These are phyloP conservation scores for Dictyostelium brefeldianum DNA, from an alignment of 78 protist genomes.

Conservation along the genomic window DNA sequence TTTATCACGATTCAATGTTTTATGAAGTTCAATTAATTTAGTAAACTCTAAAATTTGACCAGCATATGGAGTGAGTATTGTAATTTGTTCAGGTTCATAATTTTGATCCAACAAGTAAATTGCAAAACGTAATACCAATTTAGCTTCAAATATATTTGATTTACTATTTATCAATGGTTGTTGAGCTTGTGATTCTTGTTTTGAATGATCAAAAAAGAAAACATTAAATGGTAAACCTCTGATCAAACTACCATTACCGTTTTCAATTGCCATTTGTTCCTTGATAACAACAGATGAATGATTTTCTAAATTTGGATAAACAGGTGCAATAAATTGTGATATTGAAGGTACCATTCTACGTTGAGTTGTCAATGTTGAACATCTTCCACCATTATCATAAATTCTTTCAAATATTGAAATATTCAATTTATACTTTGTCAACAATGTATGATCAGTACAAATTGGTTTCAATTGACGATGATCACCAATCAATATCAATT, in stretches of 20 bases:
- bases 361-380: constrained; percentile 75
- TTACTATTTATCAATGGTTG: constrained; percentile 61
- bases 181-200: constrained; percentile 45
- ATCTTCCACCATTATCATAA: constrained; percentile 23
- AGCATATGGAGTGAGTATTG: constrained; percentile 87
- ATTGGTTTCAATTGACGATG: constrained; percentile 94
- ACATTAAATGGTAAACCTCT: constrained; percentile 49
- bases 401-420: constrained; percentile 92
- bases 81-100: constrained; percentile 61
- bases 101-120: constrained; percentile 68
- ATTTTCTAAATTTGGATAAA: constrained; percentile 63
- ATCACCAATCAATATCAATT: constrained; percentile 94
- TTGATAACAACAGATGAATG: constrained; percentile 29
- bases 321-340: constrained; percentile 59
- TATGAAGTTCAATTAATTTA: neutral
- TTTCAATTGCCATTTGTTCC: constrained; percentile 8
- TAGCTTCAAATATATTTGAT: constrained; percentile 75
- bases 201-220: constrained; percentile 75
- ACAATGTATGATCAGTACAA: constrained; percentile 30
- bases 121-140: constrained; percentile 27
- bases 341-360: constrained; percentile 93
- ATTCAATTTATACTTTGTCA: constrained; percentile 39
- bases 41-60: constrained; percentile 87
- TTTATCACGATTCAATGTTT: neutral
- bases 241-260: neutral